Evolutionary conservation across 2,329 filamentous ascomycete genomes (phyloP), one percentile per base, ranked within the genome.

Genomic region (Diaporthe sp.): DNA sequence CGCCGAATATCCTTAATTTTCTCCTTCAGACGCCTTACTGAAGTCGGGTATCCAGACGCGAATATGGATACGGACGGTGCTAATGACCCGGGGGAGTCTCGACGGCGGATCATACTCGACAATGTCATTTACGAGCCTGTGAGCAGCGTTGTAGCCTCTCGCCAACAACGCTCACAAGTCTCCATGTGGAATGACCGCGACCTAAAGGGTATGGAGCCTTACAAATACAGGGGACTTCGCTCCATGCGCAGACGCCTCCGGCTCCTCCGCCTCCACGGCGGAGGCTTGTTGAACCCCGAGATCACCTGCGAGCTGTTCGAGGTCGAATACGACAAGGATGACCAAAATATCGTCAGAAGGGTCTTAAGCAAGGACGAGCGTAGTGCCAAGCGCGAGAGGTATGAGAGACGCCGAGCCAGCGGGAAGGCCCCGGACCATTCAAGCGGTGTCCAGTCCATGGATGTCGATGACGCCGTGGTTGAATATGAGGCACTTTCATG

Each of bases 401-500:
- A 8, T 22, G 55, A 34, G 31, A 20, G 55, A 2, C 55, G 55
- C 55, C 12, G 7, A 17, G 12, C 37, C n/a, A 28, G 51, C 51
- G 4, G 25, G n/a, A 28, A 15, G 58, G 42, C n/a, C 9, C 22
- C 15, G 7, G 8, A 25, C 37, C 58, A 8, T 22, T 34, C 12
- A 1, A 42, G 2, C 8, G 34, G 42, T 25, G 58, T n/a, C 5
- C 58, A 25, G 10, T 13, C 4, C 5, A 37, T 8, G 10, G 34
- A 15, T 42, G 4, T 42, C 22, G 37, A 61, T 42, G 34, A 15
- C 10, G 12, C 25, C 6, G 22, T 25, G 37, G 34, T 42, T 8
- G 34, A 93, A 31, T 73, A 73, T 13, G 71, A 73, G 42, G 71
- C 71, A 22, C 34, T 73, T 10, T 73, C 71, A 7, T 73, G 71